These are phyloP conservation scores for Lentinus tigrinus DNA, from an alignment of 768 basidiomycete genomes.

Conservation along the genomic window DNA sequence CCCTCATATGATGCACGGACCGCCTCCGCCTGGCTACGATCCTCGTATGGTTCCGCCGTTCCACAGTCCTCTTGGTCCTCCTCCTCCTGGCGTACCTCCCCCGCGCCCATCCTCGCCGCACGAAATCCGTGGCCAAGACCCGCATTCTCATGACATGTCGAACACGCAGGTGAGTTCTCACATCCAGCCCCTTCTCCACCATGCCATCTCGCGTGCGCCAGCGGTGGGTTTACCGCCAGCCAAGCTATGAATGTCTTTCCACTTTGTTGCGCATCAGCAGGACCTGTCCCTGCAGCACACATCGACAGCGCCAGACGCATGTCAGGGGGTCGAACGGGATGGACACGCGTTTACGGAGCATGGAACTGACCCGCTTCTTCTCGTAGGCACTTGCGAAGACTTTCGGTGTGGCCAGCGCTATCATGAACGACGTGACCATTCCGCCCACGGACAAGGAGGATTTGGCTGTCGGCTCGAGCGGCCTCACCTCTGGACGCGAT, in stretches of 20 bases:
- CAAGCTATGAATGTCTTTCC: no score
- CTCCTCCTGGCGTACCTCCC: constrained; percentile 28
- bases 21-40: constrained; percentile 40
- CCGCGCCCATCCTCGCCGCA: constrained; percentile 28
- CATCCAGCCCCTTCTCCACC: background rate
- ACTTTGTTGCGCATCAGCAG: no score
- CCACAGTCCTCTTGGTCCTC: constrained; percentile 38
- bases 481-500: constrained; percentile 69
- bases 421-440: constrained; percentile 64
- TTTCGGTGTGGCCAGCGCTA: constrained; percentile 74
- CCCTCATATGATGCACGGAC: constrained; percentile 40
- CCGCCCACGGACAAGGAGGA: constrained; percentile 64
- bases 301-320: no score
- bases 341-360: background rate
- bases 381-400: constrained; percentile 66
- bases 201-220: background rate
- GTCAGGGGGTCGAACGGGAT: background rate
- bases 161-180: constrained; percentile 50
- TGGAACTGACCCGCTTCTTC: background rate
- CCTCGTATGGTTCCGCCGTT: constrained; percentile 38
- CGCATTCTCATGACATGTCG: constrained; percentile 77
- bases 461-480: constrained; percentile 72
- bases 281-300: no score
- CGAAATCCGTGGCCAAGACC: constrained; percentile 72
- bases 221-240: no score